Evolutionary conservation across 768 basidiomycete genomes (phyloP).

Genomic region (Mycena leptocephala): DNA sequence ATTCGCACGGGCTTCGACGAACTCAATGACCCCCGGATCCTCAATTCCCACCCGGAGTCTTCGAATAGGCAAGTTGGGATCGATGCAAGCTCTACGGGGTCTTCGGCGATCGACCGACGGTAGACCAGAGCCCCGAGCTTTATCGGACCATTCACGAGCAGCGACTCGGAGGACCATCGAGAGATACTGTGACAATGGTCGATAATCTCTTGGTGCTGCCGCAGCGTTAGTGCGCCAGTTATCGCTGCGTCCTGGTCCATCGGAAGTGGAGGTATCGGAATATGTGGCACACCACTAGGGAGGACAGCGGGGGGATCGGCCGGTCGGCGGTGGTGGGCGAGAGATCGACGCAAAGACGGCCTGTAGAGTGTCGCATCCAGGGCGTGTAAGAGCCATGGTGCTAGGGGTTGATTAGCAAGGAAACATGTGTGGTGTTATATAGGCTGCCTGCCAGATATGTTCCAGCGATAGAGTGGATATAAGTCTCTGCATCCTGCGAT

Average conservation of each 20-base stretch:
- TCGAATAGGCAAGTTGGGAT: not conserved
- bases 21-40: not conserved
- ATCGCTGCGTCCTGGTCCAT: conserved; percentile 11
- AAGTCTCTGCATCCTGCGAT: not conserved
- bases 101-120: not conserved
- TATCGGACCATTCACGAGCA: not conserved
- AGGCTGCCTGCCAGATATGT: not conserved
- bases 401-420: not conserved
- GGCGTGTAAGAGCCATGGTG: conserved; percentile 14
- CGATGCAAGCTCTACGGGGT: conserved; percentile 6
- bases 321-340: not conserved
- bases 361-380: conserved; percentile 11
- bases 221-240: not conserved
- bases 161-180: not conserved
- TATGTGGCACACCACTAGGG: not conserved
- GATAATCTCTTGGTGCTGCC: conserved; percentile 10
- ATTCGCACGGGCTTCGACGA: not conserved
- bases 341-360: conserved; percentile 18
- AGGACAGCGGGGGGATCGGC: not conserved
- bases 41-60: not conserved
- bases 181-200: not conserved
- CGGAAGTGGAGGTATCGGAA: not conserved
- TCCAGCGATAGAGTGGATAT: conserved; percentile 9
- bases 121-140: not conserved
- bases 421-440: no score